phyloP scores from a whole-genome alignment of 225 moss, liverwort and hornwort genomes.

The Climacium dendroides region DNA sequence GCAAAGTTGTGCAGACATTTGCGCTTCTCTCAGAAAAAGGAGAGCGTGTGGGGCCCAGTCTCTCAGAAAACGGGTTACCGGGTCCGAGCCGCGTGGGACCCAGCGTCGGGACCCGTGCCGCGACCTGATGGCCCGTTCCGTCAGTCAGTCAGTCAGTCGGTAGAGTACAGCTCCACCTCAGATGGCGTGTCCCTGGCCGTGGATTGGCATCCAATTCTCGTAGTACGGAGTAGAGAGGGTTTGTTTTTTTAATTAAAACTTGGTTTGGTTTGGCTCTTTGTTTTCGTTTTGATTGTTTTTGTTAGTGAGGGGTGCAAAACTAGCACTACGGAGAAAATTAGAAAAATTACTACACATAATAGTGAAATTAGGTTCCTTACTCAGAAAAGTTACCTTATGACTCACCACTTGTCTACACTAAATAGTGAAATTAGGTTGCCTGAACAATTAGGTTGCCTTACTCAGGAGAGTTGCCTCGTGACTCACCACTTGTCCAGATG shows the following conservation, averaged over 20 bases:
- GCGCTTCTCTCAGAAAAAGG: not conserved
- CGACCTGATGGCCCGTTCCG: not conserved
- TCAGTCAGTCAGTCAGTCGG: not conserved
- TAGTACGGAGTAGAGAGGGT: too few species aligned
- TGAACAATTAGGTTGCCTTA: too few species aligned
- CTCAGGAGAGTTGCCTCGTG: too few species aligned
- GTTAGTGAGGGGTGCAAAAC: rapidly evolving
- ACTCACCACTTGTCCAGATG: too few species aligned
- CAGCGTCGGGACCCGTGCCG: not conserved
- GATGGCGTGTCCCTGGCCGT: not conserved
- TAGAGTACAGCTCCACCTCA: not conserved
- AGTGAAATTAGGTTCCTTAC: too few species aligned
- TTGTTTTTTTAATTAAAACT: too few species aligned
- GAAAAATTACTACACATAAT: not conserved
- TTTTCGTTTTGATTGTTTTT: too few species aligned
- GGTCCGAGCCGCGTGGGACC: not conserved
- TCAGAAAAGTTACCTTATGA: too few species aligned
- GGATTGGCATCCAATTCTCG: not conserved
- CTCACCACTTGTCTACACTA: too few species aligned
- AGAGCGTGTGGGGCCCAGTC: not conserved
- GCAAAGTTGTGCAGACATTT: not conserved
- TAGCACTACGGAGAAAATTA: rapidly evolving
- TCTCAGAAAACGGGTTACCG: not conserved
- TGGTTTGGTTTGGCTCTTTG: too few species aligned
- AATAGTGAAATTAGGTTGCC: too few species aligned